These are phyloP conservation scores for Candida manassasensis DNA, from an alignment of 805 yeast genomes.

Conservation along the genomic window DNA sequence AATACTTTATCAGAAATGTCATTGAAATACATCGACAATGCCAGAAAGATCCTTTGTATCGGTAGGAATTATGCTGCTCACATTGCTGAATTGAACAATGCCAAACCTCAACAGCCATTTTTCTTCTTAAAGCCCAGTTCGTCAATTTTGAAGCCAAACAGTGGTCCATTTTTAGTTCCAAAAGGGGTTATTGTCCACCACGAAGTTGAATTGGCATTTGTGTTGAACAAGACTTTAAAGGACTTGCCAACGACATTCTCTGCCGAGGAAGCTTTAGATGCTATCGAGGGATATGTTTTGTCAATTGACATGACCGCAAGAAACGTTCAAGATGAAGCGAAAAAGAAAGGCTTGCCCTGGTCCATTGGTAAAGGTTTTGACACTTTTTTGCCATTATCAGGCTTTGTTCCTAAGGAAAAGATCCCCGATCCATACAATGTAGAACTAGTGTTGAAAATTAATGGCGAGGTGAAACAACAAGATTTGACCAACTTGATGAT, in stretches of 20 bases:
- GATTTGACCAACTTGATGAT: constrained; percentile 82
- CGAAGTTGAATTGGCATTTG: constrained; percentile 86
- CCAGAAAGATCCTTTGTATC: constrained; percentile 83
- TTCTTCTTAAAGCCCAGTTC: constrained; percentile 89
- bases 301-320: constrained; percentile 95
- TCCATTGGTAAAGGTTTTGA: constrained; percentile 94
- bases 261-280: constrained; percentile 63
- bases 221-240: constrained; percentile 59
- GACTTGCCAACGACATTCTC: constrained; percentile 58
- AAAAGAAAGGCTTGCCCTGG: constrained; percentile 95
- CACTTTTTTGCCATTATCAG: constrained; percentile 86
- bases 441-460: constrained; percentile 57
- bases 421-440: constrained; percentile 75
- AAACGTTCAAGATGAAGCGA: constrained; percentile 92
- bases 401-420: constrained; percentile 57
- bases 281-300: constrained; percentile 82
- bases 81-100: constrained; percentile 80
- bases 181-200: constrained; percentile 83
- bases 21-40: constrained; percentile 50
- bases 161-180: constrained; percentile 82
- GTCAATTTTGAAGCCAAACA: constrained; percentile 52
- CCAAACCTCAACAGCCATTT: constrained; percentile 80
- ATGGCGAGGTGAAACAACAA: constrained; percentile 64
- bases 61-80: constrained; percentile 98
- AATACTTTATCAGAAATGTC: no score